Conservation (phyloP, 202 grass and related monocot species). For the Eragrostis tef region DNA sequence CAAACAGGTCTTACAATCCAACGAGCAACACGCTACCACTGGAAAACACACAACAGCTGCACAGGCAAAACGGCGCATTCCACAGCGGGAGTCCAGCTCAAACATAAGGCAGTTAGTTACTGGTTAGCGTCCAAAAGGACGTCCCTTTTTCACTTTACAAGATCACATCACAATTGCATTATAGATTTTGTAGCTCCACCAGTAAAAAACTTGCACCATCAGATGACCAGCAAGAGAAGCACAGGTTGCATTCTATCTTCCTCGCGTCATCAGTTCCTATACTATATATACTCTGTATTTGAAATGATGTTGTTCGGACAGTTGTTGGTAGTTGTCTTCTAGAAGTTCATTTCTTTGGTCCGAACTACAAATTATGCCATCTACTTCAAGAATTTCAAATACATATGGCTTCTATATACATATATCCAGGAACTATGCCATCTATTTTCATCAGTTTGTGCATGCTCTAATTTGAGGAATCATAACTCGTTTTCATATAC, state of each 20-base stretch:
- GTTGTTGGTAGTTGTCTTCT: too few species aligned
- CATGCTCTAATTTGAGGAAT: too few species aligned
- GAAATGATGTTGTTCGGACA: too few species aligned
- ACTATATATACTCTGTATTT: too few species aligned
- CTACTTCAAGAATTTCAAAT: too few species aligned
- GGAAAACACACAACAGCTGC: background rate
- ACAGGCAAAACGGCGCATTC: background rate
- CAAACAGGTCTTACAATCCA: background rate
- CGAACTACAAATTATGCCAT: too few species aligned
- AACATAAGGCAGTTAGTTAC: background rate
- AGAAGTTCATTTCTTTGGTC: too few species aligned
- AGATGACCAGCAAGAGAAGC: constrained; percentile 22
- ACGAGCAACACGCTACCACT: background rate
- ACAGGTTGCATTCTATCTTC: background rate
- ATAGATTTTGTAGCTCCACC: background rate
- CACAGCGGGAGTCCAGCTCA: background rate
- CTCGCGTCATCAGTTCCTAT: too few species aligned
- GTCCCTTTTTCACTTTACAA: constrained; percentile 6
- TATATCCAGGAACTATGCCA: too few species aligned
- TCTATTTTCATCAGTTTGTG: too few species aligned
- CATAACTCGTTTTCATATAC: too few species aligned
- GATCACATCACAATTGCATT: constrained; percentile 14
- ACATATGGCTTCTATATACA: too few species aligned
- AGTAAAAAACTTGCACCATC: constrained; percentile 1
- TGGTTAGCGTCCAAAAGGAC: background rate